Base-by-base conservation (phyloP, 345 rosid species). In the Chamaenerion angustifolium region DNA sequence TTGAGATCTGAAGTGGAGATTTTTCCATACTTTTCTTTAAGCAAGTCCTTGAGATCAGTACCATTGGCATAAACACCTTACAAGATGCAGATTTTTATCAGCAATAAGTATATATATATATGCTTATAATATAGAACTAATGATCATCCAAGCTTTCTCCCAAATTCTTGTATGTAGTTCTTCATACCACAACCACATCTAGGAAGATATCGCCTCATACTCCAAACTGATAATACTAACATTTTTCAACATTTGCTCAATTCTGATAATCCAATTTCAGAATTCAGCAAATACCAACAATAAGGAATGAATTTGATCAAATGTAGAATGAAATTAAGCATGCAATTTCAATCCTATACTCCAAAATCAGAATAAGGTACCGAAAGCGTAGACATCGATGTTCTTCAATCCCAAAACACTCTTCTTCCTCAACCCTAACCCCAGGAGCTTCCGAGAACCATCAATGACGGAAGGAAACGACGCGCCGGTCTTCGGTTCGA, bases 321-420 rank as follows among this genome's bases (percentile, higher is more conserved):
- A 5, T 31, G 37, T 7, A 31, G 37, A 31, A 31, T 31, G 37
- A 31, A 31, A 31, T 8, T 31, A 31, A 31, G 37, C 37, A 31
- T 31, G 37, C 37, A 31, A 31, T 31, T 31, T 31, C 37, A 31
- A 7, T 31, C 10, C 37, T 31, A 31, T 0, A 31, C 37, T 31
- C 37, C 8, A 31, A 8, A 31, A 31, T 31, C 37, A 31, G 42
- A 11, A 25, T 16, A 0, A 27, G 2, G 14, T 81, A 88, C 92
- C 95, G 54, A 78, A 85, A 35, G 95, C 87, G 56, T 80, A 88
- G 62, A 78, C 79, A 60, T 88, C 85, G 56, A 85, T 80, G 81
- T 76, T 80, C 84, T 85, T 85, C 71, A 88, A 64, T 3, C 95
- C 95, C 46, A 85, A 46, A 16, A 88, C 11, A 47, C 75, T 65